A percentile compares a stretch with the other conserved stretches of the same genome.
phyloP scores from a whole-genome alignment of 768 basidiomycete genomes.

The Serendipita sp. region DNA sequence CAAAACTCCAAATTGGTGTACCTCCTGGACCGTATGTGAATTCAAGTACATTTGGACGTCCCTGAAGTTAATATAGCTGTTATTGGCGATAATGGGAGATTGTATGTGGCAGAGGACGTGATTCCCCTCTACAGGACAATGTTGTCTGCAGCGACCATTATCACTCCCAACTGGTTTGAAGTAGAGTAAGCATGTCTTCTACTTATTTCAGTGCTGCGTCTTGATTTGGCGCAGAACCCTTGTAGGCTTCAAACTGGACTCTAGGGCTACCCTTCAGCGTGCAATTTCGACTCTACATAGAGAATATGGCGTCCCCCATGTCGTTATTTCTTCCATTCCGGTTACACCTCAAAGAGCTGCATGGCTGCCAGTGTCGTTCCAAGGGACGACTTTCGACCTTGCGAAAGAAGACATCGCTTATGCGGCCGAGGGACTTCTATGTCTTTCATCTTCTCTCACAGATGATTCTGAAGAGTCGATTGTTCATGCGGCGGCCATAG shows the following conservation, averaged over 20 bases:
- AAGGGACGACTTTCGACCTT: conserved; percentile 27
- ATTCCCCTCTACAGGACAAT: conserved; percentile 72
- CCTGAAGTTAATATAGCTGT: conserved; percentile 44
- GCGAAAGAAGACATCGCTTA: conserved; percentile 12
- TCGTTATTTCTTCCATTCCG: conserved; percentile 85
- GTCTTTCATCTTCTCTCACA: conserved; percentile 3
- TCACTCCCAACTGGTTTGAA: conserved; percentile 98
- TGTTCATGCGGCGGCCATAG: conserved; percentile 57
- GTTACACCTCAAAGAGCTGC: conserved; percentile 22
- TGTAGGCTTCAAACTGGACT: conserved; percentile 53
- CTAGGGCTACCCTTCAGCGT: conserved; percentile 42
- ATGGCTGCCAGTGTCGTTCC: conserved; percentile 43
- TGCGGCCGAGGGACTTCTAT: conserved; percentile 9
- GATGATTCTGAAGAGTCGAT: conserved; percentile 36
- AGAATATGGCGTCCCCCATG: conserved; percentile 60
- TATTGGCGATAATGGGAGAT: conserved; percentile 74
- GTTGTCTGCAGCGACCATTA: conserved; percentile 73
- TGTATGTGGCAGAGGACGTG: conserved; percentile 80
- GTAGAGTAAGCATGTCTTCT: conserved; percentile 49
- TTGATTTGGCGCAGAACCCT: conserved; percentile 38
- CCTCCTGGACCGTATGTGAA: conserved; percentile 70
- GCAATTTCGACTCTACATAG: conserved; percentile 63
- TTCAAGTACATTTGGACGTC: neutral
- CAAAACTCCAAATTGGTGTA: conserved; percentile 53
- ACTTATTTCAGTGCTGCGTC: neutral